Evolutionary conservation across 78 protist species (phyloP).

Genomic region (Reticulomyxa filosa): DNA sequence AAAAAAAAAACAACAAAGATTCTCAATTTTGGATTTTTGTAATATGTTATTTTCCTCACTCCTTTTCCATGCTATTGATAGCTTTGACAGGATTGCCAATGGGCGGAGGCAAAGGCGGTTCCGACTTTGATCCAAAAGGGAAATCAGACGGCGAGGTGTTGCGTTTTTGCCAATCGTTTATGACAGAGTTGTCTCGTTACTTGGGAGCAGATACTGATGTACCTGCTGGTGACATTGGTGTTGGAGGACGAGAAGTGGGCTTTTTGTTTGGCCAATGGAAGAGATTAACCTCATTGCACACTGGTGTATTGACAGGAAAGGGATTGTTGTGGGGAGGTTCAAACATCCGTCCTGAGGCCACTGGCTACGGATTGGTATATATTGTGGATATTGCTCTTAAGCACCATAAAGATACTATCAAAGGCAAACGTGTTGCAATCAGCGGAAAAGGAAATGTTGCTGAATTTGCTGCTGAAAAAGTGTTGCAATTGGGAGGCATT

Average conservation of each 20-base stretch:
- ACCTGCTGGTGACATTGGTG: conserved; percentile 63
- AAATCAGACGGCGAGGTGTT: conserved; percentile 29
- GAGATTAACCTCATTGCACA: background rate
- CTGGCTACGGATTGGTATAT: conserved; percentile 51
- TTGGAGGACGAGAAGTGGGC: conserved; percentile 49
- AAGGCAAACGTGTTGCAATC: conserved; percentile 14
- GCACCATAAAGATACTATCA: background rate
- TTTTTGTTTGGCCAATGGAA: conserved; percentile 38
- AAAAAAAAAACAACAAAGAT: no score
- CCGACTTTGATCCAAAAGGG: conserved; percentile 53
- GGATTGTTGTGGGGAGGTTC: conserved; percentile 37
- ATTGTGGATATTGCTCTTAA: conserved; percentile 10
- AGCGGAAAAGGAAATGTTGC: conserved; percentile 55
- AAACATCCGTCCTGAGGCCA: conserved; percentile 50
- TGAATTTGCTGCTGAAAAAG: conserved; percentile 15
- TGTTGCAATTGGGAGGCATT: no score
- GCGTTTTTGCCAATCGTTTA: conserved; percentile 42
- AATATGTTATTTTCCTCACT: no score
- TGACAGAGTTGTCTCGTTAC: conserved; percentile 32
- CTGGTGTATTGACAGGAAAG: conserved; percentile 44
- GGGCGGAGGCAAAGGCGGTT: conserved; percentile 58
- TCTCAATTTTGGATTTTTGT: no score
- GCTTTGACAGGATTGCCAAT: conserved; percentile 37
- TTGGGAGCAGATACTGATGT: conserved; percentile 42
- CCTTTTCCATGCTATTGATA: no score